A percentile compares a stretch with the other conserved stretches of the same genome.
Evolutionary conservation across 2,329 filamentous ascomycete species (phyloP).

Genomic region (Fusarium pseudocircinatum): DNA sequence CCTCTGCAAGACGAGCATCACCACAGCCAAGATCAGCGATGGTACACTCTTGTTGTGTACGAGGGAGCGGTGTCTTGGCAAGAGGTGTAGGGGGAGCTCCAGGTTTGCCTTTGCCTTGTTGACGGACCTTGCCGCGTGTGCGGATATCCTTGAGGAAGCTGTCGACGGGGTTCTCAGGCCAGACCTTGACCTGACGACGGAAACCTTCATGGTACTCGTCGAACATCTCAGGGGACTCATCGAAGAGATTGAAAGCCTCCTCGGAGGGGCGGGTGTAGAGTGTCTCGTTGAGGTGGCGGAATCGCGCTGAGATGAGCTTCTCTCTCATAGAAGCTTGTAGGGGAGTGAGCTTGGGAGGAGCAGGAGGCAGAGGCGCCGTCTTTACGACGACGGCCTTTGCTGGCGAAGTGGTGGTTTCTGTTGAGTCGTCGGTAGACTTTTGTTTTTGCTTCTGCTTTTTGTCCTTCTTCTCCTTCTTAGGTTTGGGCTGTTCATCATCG

Average conservation of each 20-base stretch:
- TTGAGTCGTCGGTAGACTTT: conserved; percentile 25
- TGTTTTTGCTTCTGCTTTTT: conserved; percentile 35
- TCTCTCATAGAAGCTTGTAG: conserved; percentile 94
- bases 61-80: conserved; percentile 67
- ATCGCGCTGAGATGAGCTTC: conserved; percentile 93
- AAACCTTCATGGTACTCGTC: conserved; percentile 96
- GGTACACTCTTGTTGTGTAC: conserved; percentile 76
- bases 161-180: conserved; percentile 97
- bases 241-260: conserved; percentile 85
- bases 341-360: conserved; percentile 78
- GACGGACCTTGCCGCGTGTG: conserved; percentile 67
- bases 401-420: conserved; percentile 19
- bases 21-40: conserved; percentile 95
- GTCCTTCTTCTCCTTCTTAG: conserved; percentile 53
- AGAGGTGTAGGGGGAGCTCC: conserved; percentile 41
- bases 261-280: conserved; percentile 91
- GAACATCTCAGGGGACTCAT: conserved; percentile 90
- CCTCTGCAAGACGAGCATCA: conserved; percentile 81
- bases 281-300: conserved; percentile 96
- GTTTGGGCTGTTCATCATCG: conserved; percentile 41
- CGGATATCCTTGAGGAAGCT: conserved; percentile 80
- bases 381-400: conserved; percentile 38
- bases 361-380: conserved; percentile 50
- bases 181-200: conserved; percentile 91
- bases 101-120: conserved; percentile 45